A percentile compares a stretch with the other conserved stretches of the same genome.
phyloP scores from a whole-genome alignment of 371 early-diverging fungal species.

The Catenaria anguillulae region DNA sequence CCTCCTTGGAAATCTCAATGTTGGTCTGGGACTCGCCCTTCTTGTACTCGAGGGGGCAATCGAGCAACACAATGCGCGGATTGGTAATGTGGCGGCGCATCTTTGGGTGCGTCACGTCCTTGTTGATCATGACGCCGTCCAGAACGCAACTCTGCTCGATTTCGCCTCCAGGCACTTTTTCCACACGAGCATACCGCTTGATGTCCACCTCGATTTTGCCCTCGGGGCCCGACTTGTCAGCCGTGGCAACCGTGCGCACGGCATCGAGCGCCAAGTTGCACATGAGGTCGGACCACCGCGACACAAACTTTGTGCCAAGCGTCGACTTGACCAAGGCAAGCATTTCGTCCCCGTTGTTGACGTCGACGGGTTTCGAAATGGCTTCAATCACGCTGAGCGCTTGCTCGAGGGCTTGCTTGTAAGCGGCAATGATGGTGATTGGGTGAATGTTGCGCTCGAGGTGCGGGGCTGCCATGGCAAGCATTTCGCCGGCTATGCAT shows the following conservation, averaged over 20 bases:
- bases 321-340: constrained; percentile 73
- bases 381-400: constrained; percentile 68
- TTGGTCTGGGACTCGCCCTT: constrained; percentile 99
- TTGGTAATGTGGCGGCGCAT: constrained; percentile 98
- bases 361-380: constrained; percentile 70
- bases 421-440: constrained; percentile 86
- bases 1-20: constrained; percentile 94
- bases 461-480: constrained; percentile 79
- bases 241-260: constrained; percentile 71
- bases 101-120: constrained; percentile 98
- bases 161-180: constrained; percentile 92
- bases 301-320: constrained; percentile 95
- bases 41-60: constrained; percentile 99
- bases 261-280: constrained; percentile 93
- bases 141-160: constrained; percentile 90
- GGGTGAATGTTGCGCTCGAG: constrained; percentile 97
- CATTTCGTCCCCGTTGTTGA: constrained; percentile 72
- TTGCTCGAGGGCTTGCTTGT: constrained; percentile 85
- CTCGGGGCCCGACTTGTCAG: constrained; percentile 53
- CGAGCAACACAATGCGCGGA: constrained; percentile 93
- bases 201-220: constrained; percentile 77
- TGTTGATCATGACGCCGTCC: constrained; percentile 98
- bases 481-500: constrained; percentile 94
- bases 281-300: constrained; percentile 91
- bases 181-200: constrained; percentile 94